Base-by-base conservation (phyloP, 148 eudicot genomes). In the Selenicereus undatus region DNA sequence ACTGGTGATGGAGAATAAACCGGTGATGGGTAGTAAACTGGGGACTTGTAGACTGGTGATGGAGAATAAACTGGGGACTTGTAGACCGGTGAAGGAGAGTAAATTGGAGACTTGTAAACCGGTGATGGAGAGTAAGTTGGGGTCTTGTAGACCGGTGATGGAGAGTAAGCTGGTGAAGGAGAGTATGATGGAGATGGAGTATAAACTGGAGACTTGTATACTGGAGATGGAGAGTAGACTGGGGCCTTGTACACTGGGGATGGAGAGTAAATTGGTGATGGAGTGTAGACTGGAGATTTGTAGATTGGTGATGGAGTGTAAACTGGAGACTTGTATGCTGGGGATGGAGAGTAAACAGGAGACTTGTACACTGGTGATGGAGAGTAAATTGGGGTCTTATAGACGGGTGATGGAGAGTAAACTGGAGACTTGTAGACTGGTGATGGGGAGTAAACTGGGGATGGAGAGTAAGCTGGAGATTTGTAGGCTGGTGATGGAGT, bases 341-440 rank as follows among this genome's bases (percentile, higher is more conserved):
- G 65, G 21, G 65, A 60, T 60, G 65, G 65, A 22, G 65, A 60
- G 65, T 60, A 60, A 3, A 21, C 9, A 4, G 65, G 65, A 9
- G 65, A 20, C 26, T 60, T 60, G 65, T 60, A 60, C 4, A 21
- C 26, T 5, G 26, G 65, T 20, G 65, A 60, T 21, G 65, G 65
- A 8, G 65, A 60, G 26, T 60, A 60, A 3, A 20, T 4, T 4
- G 65, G 65, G n/a, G 65, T 6, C 65, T 70, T 70, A 20, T 35
- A 35, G 7, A 70, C 73, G 16, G 73, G 73, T 27, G 73, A 29
- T 35, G 42, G 73, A 8, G 73, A 27, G 73, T 70, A 70, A 22
- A 70, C 73, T 29, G 73, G 73, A 9, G 73, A 4, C 42, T 70
- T 70, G 39, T 70, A 70, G 16, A 70, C 73, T 26, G 73, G 73